Evolutionary conservation across 2,329 filamentous ascomycete species (phyloP), one percentile per base, ranked within the genome.

Genomic region (Paecilomyces variotii): DNA sequence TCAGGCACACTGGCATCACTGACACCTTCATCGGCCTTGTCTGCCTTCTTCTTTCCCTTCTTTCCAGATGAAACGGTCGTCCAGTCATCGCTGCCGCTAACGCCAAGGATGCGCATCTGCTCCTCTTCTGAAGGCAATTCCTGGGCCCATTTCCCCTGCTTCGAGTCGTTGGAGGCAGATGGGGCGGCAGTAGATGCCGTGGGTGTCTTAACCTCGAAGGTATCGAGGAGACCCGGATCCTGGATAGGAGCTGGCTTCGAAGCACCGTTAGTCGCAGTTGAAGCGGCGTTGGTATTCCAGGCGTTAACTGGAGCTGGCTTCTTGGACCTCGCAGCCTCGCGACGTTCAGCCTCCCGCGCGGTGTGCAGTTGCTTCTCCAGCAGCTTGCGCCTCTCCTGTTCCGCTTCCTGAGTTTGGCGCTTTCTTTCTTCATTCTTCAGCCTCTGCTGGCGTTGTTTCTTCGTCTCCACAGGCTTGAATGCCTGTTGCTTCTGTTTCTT

Each of bases 361-460:
- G 83, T 82, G 62, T 91, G 88, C 63, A 91, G 85, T 79, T 96
- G 92, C 72, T 88, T 87, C 79, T 97, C 91, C 67, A 90, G 80
- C 61, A 89, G 80, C 39, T 79, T 78, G 78, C 90, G 89, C 69
- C 92, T 87, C 68, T 89, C 82, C 70, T 86, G 84, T 77, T 97
- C 92, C 0, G 88, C 85, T 66, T 89, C 88, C 70, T 92, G 87
- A 30, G 89, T 86, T 59, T 84, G 81, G 30, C 81, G 79, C 80
- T 90, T 94, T 68, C 86, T 86, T 59, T 86, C 87, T 76, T 96
- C 91, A 39, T 84, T 86, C 85, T 96, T 97, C 79, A 88, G 86
- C 65, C 87, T 85, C 78, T 96, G 94, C 79, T 97, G 92, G 60
- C 91, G 87, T 79, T 96, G 90, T 81, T 97, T 97, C 87, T 97